Percentiles rank a stretch among this genome's conserved stretches.
These are phyloP conservation scores for Danielozyma ontarioensis DNA, from an alignment of 805 yeast genomes.

Conservation along the genomic window DNA sequence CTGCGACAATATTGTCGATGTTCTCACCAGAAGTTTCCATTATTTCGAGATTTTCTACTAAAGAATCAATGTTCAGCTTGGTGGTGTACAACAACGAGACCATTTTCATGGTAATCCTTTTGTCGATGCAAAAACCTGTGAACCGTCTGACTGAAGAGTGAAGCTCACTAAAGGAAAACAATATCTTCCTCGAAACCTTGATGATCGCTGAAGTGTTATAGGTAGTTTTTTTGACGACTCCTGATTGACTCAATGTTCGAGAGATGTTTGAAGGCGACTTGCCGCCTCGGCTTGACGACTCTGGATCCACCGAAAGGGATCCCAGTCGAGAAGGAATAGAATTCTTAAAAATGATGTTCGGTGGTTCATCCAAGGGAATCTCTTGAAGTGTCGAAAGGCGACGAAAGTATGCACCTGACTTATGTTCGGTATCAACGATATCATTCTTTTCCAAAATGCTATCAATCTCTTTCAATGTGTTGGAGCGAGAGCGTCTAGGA, in stretches of 20 bases:
- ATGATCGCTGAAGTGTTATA: constrained; percentile 19
- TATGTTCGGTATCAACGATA: constrained; percentile 39
- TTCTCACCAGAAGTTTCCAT: constrained; percentile 35
- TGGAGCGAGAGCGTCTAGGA: constrained; percentile 25
- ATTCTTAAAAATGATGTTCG: neutral
- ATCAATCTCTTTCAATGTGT: constrained; percentile 32
- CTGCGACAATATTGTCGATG: constrained; percentile 23
- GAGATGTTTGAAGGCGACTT: neutral
- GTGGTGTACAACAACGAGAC: constrained; percentile 47
- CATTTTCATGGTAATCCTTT: constrained; percentile 48
- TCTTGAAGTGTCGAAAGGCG: constrained; percentile 64
- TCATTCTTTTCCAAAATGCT: constrained; percentile 32
- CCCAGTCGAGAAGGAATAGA: neutral
- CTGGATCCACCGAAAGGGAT: neutral
- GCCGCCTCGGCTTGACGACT: neutral
- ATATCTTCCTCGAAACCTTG: constrained; percentile 53
- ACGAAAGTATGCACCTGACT: constrained; percentile 59
- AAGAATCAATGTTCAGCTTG: constrained; percentile 49
- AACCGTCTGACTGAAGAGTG: constrained; percentile 55
- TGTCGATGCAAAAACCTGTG: constrained; percentile 54
- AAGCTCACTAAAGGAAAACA: constrained; percentile 60
- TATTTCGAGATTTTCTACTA: constrained; percentile 53
- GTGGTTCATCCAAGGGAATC: constrained; percentile 25
- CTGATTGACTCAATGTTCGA: constrained; percentile 1
- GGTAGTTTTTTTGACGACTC: constrained; percentile 5